These are phyloP conservation scores for Tylopilus orsonianus DNA, from an alignment of 1,284 basidiomycete genomes.

Conservation along the genomic window DNA sequence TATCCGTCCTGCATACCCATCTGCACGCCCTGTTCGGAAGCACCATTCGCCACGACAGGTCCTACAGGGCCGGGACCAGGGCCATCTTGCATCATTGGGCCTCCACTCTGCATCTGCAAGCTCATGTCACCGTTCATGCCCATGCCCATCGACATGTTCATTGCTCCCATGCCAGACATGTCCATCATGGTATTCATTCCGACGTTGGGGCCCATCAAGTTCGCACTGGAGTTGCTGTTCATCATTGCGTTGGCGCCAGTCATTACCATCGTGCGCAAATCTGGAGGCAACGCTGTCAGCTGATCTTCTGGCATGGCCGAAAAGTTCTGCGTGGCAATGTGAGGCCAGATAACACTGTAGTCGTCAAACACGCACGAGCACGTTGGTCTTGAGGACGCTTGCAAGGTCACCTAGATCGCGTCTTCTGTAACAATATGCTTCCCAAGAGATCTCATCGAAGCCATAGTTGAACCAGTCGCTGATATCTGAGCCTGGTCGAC, in stretches of 20 bases:
- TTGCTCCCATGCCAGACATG: slow-evolving; percentile 50
- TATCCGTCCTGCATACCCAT: slow-evolving; percentile 49
- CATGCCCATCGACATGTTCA: slow-evolving; percentile 55
- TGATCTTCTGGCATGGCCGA: slow-evolving; percentile 81
- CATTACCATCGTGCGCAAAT: slow-evolving; percentile 81
- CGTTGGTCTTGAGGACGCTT: slow-evolving; percentile 72
- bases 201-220: slow-evolving; percentile 55
- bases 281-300: slow-evolving; percentile 67
- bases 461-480: slow-evolving; percentile 99
- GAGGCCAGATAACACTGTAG: neutral
- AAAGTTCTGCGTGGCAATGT: slow-evolving; percentile 58
- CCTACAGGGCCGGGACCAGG: slow-evolving; percentile 34
- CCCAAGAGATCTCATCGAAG: slow-evolving; percentile 96
- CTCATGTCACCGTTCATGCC: slow-evolving; percentile 50
- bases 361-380: slow-evolving; percentile 55
- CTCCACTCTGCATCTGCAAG: slow-evolving; percentile 42
- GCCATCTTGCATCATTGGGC: slow-evolving; percentile 44
- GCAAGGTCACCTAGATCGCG: slow-evolving; percentile 80
- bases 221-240: slow-evolving; percentile 47
- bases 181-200: slow-evolving; percentile 42
- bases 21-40: slow-evolving; percentile 45
- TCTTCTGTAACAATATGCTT: slow-evolving; percentile 85
- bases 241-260: slow-evolving; percentile 73
- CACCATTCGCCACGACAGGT: slow-evolving; percentile 37
- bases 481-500: slow-evolving; percentile 88